phyloP scores from a whole-genome alignment of 164 flowering plant genomes.

The Liriodendron chinense region DNA sequence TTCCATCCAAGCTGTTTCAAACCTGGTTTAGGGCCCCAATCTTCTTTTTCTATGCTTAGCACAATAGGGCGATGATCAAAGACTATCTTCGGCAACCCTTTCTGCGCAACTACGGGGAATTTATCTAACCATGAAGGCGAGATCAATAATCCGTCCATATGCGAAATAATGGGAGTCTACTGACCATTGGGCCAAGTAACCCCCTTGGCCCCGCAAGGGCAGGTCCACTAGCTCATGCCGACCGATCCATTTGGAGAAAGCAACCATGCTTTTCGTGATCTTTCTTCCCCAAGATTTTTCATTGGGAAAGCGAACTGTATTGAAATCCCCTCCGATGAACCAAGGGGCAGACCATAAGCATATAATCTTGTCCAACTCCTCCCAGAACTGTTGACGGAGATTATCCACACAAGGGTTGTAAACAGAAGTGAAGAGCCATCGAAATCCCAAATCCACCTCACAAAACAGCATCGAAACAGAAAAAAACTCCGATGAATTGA shows the following conservation, averaged over 20 bases:
- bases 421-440: background rate
- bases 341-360: background rate
- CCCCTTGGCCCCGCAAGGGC: background rate
- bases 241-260: background rate
- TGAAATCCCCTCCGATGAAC: background rate
- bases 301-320: background rate
- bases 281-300: background rate
- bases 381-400: background rate
- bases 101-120: background rate
- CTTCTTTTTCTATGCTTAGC: too few relatives aligned
- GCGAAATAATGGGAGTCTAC: background rate
- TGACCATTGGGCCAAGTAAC: background rate
- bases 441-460: too few relatives aligned
- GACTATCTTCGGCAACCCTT: background rate
- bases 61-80: background rate
- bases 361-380: background rate
- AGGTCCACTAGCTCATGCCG: background rate
- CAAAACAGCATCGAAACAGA: too few relatives aligned
- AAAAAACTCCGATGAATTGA: too few relatives aligned
- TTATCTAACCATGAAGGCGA: background rate
- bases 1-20: background rate
- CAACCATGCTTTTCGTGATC: background rate
- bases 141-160: background rate
- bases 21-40: background rate
- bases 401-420: background rate